phyloP scores from a whole-genome alignment of 306 rosid species.

The Cajanus cajan region DNA sequence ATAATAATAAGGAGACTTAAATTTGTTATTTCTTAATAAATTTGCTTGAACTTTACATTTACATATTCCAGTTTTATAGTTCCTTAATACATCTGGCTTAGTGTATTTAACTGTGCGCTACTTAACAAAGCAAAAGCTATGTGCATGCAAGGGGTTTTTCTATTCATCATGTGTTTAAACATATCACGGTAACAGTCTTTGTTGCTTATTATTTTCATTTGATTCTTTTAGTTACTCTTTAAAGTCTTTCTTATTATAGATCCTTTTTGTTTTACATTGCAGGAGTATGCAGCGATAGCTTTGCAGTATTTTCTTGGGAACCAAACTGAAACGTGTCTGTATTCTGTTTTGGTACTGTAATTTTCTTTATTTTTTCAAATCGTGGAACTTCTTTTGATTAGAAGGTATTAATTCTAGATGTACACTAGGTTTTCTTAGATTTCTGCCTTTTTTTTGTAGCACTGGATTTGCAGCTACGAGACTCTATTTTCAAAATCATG shows the following conservation, averaged over 20 bases:
- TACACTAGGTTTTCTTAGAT: slow-evolving; percentile 27
- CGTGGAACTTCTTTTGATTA: slow-evolving; percentile 17
- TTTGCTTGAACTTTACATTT: slow-evolving; percentile 15
- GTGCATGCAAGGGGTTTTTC: slow-evolving; percentile 90
- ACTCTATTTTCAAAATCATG: too few relatives aligned
- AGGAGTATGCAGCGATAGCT: slow-evolving; percentile 86
- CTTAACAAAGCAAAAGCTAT: slow-evolving; percentile 84
- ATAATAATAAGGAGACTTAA: background rate
- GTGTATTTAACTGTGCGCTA: slow-evolving; percentile 23
- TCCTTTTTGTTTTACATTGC: slow-evolving; percentile 32
- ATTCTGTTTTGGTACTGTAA: slow-evolving; percentile 72
- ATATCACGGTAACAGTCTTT: too few relatives aligned
- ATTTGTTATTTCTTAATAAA: background rate
- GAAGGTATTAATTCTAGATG: slow-evolving; percentile 6
- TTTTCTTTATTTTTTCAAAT: background rate
- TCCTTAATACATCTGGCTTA: background rate
- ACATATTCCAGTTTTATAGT: background rate
- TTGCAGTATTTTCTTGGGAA: slow-evolving; percentile 80
- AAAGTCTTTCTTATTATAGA: slow-evolving; percentile 1
- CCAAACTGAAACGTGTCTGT: slow-evolving; percentile 64
- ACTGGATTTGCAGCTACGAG: too few relatives aligned
- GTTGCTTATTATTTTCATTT: too few relatives aligned
- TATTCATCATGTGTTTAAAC: too few relatives aligned
- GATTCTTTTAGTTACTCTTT: too few relatives aligned
- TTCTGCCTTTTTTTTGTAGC: slow-evolving; percentile 28